Evolutionary conservation across 352 stramenopile genomes (phyloP).

Genomic region (Globisporangium canariense): DNA sequence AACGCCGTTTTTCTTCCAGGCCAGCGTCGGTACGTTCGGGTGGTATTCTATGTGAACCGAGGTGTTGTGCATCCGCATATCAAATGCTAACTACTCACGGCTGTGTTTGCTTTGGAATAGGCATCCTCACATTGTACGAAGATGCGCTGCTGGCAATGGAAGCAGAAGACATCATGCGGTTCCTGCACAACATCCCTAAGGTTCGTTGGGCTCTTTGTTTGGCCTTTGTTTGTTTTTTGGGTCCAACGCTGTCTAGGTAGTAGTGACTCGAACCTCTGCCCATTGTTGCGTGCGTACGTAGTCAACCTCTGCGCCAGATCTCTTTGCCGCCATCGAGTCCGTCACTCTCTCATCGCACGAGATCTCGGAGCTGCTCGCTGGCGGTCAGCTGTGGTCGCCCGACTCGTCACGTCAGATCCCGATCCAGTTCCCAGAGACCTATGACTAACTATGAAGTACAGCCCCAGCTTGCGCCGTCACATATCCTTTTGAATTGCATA

Average conservation of each 20-base stretch:
- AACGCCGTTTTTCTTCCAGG: conserved; percentile 86
- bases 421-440: conserved; percentile 76
- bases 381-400: conserved; percentile 73
- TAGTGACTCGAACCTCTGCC: not conserved
- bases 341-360: conserved; percentile 69
- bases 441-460: conserved; percentile 38
- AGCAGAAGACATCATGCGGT: conserved; percentile 69
- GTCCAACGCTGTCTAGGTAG: not conserved
- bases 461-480: too few relatives aligned
- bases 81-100: not conserved
- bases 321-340: conserved; percentile 64
- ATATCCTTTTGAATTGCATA: too few relatives aligned
- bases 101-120: conserved; percentile 20
- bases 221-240: not conserved
- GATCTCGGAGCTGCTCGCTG: conserved; percentile 63
- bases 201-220: conserved; percentile 13
- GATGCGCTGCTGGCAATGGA: conserved; percentile 68
- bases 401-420: conserved; percentile 54
- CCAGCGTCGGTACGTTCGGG: conserved; percentile 60
- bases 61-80: not conserved
- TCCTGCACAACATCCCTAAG: conserved; percentile 78
- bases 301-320: conserved; percentile 48
- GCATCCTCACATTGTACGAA: conserved; percentile 69
- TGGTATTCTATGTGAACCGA: not conserved
- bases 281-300: conserved; percentile 14